These are phyloP conservation scores for Suillus clintonianus DNA, from an alignment of 768 basidiomycete species.

Conservation along the genomic window DNA sequence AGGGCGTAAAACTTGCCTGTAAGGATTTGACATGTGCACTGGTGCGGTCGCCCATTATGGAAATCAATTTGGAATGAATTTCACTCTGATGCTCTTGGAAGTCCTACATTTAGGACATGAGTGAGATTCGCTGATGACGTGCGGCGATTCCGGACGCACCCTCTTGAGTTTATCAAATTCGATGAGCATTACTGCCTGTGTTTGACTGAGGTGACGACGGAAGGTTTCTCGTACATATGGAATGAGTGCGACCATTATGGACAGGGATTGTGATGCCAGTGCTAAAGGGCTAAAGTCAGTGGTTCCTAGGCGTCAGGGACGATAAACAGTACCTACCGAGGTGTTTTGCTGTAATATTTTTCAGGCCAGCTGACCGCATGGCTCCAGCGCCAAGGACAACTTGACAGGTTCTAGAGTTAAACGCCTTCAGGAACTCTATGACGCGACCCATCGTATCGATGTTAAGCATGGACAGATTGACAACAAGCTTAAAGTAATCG, in stretches of 20 bases:
- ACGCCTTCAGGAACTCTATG: slow-evolving; percentile 95
- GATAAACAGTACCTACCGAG: slow-evolving; percentile 57
- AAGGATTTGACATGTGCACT: slow-evolving; percentile 82
- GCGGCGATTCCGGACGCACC: slow-evolving; percentile 47
- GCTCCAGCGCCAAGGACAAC: slow-evolving; percentile 98
- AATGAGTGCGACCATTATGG: slow-evolving; percentile 90
- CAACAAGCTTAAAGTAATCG: slow-evolving; percentile 86
- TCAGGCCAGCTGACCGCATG: slow-evolving; percentile 97
- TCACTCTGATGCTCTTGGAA: slow-evolving; percentile 99
- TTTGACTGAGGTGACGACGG: slow-evolving; percentile 87
- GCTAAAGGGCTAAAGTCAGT: slow-evolving; percentile 48
- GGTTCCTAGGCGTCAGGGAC: slow-evolving; percentile 9
- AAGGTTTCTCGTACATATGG: slow-evolving; percentile 96
- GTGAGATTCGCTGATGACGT: slow-evolving; percentile 2
- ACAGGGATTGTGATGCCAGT: slow-evolving; percentile 93
- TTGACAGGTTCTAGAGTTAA: slow-evolving; percentile 97
- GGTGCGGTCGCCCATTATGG: slow-evolving; percentile 96
- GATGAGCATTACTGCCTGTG: slow-evolving; percentile 94
- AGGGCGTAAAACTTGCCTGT: slow-evolving; percentile 50
- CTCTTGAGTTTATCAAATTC: slow-evolving; percentile 99
- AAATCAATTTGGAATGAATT: slow-evolving; percentile 95
- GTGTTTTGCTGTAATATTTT: slow-evolving; percentile 98
- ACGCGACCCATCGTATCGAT: slow-evolving; percentile 94
- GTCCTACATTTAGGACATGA: slow-evolving; percentile 52
- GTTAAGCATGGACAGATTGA: slow-evolving; percentile 86